A percentile compares a stretch with the other conserved stretches of the same genome.
phyloP scores from a whole-genome alignment of 2,329 filamentous ascomycete species.

The Mycosphaerella arachidis region DNA sequence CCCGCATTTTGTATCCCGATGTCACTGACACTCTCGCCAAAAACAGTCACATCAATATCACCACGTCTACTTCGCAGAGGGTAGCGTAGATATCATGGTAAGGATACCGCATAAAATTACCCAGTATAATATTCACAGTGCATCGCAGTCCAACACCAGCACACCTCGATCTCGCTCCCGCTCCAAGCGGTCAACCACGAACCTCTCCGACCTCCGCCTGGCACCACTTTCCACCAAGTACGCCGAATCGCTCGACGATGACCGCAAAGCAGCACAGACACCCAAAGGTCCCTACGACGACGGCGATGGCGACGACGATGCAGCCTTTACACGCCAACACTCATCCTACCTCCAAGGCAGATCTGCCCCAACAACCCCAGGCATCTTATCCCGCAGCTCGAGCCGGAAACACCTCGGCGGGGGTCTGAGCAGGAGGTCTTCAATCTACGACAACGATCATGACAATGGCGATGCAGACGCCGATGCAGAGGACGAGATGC shows the following conservation, averaged over 20 bases:
- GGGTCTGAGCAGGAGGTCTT: constrained; percentile 31
- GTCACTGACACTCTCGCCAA: neutral
- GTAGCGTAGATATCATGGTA: neutral
- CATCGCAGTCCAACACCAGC: constrained; percentile 9
- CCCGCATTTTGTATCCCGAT: neutral
- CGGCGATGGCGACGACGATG: constrained; percentile 24
- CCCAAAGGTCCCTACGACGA: constrained; percentile 24
- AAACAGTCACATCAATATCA: neutral
- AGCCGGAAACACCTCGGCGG: constrained; percentile 34
- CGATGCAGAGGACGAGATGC: constrained; percentile 7
- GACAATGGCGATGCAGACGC: constrained; percentile 12
- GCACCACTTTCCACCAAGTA: constrained; percentile 52
- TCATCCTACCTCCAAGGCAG: constrained; percentile 46
- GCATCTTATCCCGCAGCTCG: constrained; percentile 43
- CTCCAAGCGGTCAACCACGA: constrained; percentile 42
- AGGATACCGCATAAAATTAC: neutral
- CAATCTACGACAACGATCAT: constrained; percentile 28
- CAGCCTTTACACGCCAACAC: constrained; percentile 29
- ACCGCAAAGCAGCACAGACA: constrained; percentile 28
- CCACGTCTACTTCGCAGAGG: neutral
- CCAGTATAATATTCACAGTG: neutral
- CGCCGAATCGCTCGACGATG: constrained; percentile 32
- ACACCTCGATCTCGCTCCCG: constrained; percentile 29
- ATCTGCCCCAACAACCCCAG: constrained; percentile 46
- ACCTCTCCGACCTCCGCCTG: constrained; percentile 57